Evolutionary conservation across 1,139 yeast species (phyloP).

Genomic region (Nakaseomyces kungkrabaensis): DNA sequence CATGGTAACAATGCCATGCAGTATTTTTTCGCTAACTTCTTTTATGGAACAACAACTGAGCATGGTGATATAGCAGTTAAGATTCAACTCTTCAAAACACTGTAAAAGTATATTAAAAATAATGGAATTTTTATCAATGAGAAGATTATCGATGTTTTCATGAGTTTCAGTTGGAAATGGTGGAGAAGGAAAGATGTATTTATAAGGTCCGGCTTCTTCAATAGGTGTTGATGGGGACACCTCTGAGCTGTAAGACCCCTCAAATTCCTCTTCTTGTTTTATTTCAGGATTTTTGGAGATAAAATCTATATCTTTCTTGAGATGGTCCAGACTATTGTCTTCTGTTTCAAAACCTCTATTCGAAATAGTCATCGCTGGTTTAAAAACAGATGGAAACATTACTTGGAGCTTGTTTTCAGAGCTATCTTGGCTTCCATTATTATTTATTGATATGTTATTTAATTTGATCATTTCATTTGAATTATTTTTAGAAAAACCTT

Average conservation of each 20-base stretch:
- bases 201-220: neutral
- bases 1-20: neutral
- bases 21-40: neutral
- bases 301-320: neutral
- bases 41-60: neutral
- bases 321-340: neutral
- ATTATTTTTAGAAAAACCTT: no score
- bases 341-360: neutral
- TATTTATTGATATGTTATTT: neutral
- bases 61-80: neutral
- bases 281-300: neutral
- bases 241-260: neutral
- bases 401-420: neutral
- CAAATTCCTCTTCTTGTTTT: neutral
- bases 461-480: no score
- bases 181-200: neutral
- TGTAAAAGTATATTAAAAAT: neutral
- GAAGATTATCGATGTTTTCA: neutral
- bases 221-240: neutral
- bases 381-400: neutral
- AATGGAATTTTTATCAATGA: neutral
- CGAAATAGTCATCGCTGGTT: neutral
- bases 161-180: neutral
- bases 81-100: neutral
- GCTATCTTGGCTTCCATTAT: neutral